These are phyloP conservation scores for Chlorella sp. DNA, from an alignment of 139 green algal species.

Conservation along the genomic window DNA sequence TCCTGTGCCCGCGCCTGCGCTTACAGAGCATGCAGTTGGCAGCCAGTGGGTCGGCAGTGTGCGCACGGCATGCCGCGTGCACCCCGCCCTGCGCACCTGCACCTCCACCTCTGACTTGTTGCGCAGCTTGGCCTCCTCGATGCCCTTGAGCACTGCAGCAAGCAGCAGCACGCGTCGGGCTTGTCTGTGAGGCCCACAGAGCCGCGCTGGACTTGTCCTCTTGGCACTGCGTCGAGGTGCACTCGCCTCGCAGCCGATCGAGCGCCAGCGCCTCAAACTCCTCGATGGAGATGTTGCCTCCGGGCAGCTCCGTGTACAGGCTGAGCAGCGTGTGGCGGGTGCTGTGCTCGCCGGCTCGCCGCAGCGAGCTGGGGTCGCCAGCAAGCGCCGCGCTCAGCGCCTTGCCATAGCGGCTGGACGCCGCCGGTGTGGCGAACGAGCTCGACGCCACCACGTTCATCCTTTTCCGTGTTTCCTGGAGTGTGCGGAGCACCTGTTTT, in stretches of 20 bases:
- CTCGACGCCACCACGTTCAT: not conserved
- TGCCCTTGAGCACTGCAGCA: slow-evolving; percentile 76
- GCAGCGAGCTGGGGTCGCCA: not conserved
- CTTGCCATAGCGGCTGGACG: not conserved
- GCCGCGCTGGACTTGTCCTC: not conserved
- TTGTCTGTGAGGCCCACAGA: not conserved
- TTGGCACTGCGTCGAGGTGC: not conserved
- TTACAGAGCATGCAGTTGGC: not conserved
- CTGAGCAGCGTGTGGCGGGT: slow-evolving; percentile 21
- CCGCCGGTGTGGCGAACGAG: no score
- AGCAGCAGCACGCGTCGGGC: not conserved
- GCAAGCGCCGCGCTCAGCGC: not conserved
- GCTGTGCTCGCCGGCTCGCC: not conserved
- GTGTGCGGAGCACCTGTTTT: no score
- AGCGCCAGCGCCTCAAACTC: slow-evolving; percentile 91
- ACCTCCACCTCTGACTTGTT: slow-evolving; percentile 43
- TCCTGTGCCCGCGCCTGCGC: slow-evolving; percentile 34
- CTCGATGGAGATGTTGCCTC: slow-evolving; percentile 76
- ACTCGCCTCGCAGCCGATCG: slow-evolving; percentile 70
- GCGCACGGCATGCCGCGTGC: no score
- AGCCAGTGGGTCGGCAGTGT: not conserved
- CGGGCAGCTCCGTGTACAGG: slow-evolving; percentile 73
- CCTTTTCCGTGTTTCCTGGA: not conserved
- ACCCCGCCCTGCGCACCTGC: no score
- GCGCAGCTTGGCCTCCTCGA: slow-evolving; percentile 78